Conservation (phyloP, 768 basidiomycete genomes). For the Pisolithus orientalis region DNA sequence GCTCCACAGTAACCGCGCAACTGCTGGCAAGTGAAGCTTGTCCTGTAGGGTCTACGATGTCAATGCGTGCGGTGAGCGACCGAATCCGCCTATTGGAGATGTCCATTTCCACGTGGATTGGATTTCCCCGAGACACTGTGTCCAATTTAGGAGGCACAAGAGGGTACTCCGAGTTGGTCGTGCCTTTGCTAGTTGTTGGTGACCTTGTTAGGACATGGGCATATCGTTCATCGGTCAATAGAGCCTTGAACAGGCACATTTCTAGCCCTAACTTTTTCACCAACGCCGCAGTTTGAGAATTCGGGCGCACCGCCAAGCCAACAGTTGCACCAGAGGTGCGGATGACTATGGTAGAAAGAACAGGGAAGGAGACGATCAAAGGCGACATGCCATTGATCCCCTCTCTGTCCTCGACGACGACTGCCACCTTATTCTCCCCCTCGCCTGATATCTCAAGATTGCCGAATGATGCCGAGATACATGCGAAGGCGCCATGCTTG, state of each 20-base stretch:
- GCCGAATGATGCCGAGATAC: constrained; percentile 18
- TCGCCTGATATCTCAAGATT: constrained; percentile 12
- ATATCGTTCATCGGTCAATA: constrained; percentile 10
- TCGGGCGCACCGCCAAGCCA: constrained; percentile 15
- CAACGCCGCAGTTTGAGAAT: neutral
- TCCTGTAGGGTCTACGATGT: constrained; percentile 17
- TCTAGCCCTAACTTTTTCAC: neutral
- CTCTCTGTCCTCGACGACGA: constrained; percentile 13
- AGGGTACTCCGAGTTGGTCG: constrained; percentile 4
- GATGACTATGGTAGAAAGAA: constrained; percentile 13
- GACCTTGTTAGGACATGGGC: constrained; percentile 20
- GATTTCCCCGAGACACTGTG: constrained; percentile 13
- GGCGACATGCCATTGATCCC: constrained; percentile 12
- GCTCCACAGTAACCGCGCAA: constrained; percentile 13
- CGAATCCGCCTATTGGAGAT: constrained; percentile 7
- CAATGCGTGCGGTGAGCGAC: constrained; percentile 13
- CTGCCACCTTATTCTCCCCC: constrained; percentile 12
- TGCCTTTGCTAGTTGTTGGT: constrained; percentile 6
- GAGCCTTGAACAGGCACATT: constrained; percentile 14
- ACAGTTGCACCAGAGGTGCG: constrained; percentile 8
- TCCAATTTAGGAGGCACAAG: neutral
- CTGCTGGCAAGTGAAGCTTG: constrained; percentile 13
- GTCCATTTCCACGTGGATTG: constrained; percentile 12
- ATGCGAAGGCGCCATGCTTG: constrained; percentile 12
- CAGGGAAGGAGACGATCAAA: constrained; percentile 19